phyloP scores from a whole-genome alignment of 768 basidiomycete species.

The Boletus rufocinnamomeus region DNA sequence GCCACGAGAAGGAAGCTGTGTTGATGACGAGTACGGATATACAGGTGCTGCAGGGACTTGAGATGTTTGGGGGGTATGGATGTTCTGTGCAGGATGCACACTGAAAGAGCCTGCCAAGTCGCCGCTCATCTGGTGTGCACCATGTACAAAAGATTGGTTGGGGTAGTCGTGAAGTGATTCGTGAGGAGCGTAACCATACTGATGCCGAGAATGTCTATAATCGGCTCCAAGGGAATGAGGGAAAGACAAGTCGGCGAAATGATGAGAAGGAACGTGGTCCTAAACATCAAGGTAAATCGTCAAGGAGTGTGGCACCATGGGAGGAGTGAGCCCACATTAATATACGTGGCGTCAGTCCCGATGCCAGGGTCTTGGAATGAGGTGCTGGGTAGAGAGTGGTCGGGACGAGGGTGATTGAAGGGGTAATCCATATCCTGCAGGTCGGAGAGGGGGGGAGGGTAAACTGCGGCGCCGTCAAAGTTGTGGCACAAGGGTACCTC shows the following conservation, averaged over 20 bases:
- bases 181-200: not conserved
- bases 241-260: not conserved
- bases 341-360: slow-evolving; percentile 5
- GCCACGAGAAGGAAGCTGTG: not conserved
- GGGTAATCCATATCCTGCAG: slow-evolving; percentile 11
- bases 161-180: not conserved
- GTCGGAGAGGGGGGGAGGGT: not conserved
- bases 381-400: not conserved
- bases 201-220: not conserved
- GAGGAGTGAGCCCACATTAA: slow-evolving; percentile 6
- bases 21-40: not conserved
- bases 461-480: not conserved
- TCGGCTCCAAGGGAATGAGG: not conserved
- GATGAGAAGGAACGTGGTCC: slow-evolving; percentile 7
- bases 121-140: not conserved
- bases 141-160: not conserved
- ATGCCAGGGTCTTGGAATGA: not conserved
- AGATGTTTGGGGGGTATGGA: not conserved
- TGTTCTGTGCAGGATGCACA: not conserved
- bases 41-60: not conserved
- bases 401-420: not conserved
- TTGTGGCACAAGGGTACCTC: slow-evolving; percentile 17
- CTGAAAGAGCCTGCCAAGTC: not conserved
- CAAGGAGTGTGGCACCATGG: not conserved
- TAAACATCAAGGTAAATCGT: slow-evolving; percentile 1